Base-by-base conservation (phyloP, 2,329 filamentous ascomycete species). In the Penicillium griseofulvum region DNA sequence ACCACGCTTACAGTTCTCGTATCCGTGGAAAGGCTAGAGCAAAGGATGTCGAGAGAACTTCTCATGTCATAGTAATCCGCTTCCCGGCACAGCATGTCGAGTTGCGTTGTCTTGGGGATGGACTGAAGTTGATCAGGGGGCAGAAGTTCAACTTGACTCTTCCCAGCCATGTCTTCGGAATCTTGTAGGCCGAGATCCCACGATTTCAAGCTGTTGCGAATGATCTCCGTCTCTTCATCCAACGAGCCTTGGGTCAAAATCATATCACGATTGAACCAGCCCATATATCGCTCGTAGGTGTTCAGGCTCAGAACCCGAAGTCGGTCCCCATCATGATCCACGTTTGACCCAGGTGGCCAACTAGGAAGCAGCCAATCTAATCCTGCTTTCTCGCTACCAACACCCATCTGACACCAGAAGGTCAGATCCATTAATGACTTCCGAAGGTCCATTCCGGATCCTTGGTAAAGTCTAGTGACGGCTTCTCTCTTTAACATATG, bases 321-420 rank as follows among this genome's bases (percentile, higher is more conserved):
- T 10, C 81, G 82, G 52, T 89, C 80, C 2, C 88, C 87, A 42
- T 86, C 72, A 49, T 83, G 78, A 64, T 93, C 87, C 3, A 87
- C 67, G 65, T 93, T 89, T 24, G 80, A 80, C 0, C 89, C 89
- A 42, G 81, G 83, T 9, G 90, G 89, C 85, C 87, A 93, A 54
- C 87, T 82, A 45, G 87, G 84, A 63, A 88, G 86, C 65, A 96
- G 90, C 93, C 95, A 99, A 65, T 93, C 89, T 42, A 96, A 83
- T 0, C 94, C 93, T 19, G 89, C 89, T 63, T 89, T 89, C n/a
- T 85, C 80, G 69, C 96, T 94, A 5, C 94, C 95, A 10, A 99
- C 85, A 0, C 88, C 91, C 74, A 97, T 91, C 71, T 99, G 94
- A 70, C 95, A 99, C 93, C 93, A 99, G 69, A 95, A 94, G 69